A percentile compares a stretch with the other conserved stretches of the same genome.
Conservation (phyloP, 768 basidiomycete species). For the Botryobasidium botryosum region DNA sequence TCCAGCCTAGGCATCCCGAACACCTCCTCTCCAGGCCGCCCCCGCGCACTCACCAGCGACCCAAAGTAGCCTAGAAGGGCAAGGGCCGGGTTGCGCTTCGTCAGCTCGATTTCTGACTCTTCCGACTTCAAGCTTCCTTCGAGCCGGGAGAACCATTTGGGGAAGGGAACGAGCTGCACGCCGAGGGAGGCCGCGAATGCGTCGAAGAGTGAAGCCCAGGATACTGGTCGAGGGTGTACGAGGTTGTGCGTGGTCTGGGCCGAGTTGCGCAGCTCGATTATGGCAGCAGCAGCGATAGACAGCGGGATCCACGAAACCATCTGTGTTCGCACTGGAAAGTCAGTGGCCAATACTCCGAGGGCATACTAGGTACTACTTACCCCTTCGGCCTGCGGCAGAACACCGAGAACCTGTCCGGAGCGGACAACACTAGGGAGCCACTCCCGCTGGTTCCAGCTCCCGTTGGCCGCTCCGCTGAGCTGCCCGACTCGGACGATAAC, state of each 20-base stretch:
- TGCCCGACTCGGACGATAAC: constrained; percentile 27
- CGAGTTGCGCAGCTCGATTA: constrained; percentile 16
- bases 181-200: constrained; percentile 11
- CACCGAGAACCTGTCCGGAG: constrained; percentile 14
- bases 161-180: constrained; percentile 16
- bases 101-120: constrained; percentile 4
- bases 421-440: constrained; percentile 31
- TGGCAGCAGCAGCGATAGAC: constrained; percentile 14
- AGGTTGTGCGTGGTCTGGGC: constrained; percentile 12
- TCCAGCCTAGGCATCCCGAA: constrained; percentile 14
- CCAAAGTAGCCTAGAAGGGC: constrained; percentile 9
- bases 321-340: neutral
- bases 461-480: constrained; percentile 22
- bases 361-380: neutral
- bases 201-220: constrained; percentile 13
- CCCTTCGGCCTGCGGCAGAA: neutral
- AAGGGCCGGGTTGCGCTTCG: constrained; percentile 3
- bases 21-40: constrained; percentile 11
- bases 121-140: constrained; percentile 5
- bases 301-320: constrained; percentile 18
- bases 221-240: constrained; percentile 14
- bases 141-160: constrained; percentile 15
- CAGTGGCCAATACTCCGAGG: neutral
- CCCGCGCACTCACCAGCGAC: neutral
- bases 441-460: constrained; percentile 25